Evolutionary conservation across 345 rosid species (phyloP).

Genomic region (Erysimum cheiranthoides): DNA sequence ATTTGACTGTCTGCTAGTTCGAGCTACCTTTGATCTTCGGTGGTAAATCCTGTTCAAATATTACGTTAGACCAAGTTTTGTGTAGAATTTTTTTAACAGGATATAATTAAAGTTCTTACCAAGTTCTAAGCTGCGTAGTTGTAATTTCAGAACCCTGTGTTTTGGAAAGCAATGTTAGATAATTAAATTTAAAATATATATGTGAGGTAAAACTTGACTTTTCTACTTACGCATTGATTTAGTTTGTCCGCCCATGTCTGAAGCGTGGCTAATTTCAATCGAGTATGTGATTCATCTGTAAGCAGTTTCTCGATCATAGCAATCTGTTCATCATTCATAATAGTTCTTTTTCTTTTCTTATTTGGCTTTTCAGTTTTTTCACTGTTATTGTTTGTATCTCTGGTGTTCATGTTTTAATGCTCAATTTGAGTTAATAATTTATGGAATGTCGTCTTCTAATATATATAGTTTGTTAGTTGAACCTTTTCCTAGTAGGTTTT

Average conservation of each 20-base stretch:
- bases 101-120: background rate
- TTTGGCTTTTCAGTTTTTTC: no score
- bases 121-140: background rate
- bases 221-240: background rate
- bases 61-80: background rate
- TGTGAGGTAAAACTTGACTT: no score
- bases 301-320: slow-evolving; percentile 68
- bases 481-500: no score
- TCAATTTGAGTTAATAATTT: no score
- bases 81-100: background rate
- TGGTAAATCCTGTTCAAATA: background rate
- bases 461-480: no score
- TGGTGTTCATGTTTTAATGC: no score
- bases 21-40: background rate
- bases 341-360: slow-evolving; percentile 78
- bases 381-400: no score
- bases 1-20: background rate
- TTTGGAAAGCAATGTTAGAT: background rate
- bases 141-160: background rate
- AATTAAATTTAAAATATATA: background rate
- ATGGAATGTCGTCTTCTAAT: no score
- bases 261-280: slow-evolving; percentile 61
- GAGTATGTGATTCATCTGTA: slow-evolving; percentile 84
- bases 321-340: slow-evolving; percentile 80
- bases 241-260: slow-evolving; percentile 73